phyloP scores from a whole-genome alignment of 2,329 filamentous ascomycete species.

The Trichoderma polysporum region DNA sequence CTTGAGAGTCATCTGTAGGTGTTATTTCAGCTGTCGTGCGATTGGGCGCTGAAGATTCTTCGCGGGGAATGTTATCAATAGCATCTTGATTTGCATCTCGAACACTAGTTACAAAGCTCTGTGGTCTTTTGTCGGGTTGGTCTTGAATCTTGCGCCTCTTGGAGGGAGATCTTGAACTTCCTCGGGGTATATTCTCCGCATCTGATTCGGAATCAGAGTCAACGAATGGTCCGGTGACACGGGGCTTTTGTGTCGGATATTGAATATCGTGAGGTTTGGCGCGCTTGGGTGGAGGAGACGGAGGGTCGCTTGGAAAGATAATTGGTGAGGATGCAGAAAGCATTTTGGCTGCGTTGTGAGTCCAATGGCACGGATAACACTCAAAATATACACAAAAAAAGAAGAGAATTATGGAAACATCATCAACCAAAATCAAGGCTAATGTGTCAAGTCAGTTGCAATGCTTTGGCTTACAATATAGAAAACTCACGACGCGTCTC shows the following conservation, averaged over 20 bases:
- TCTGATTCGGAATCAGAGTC: slow-evolving; percentile 38
- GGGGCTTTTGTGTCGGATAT: slow-evolving; percentile 36
- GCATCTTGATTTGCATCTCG: slow-evolving; percentile 16
- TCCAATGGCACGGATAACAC: neutral
- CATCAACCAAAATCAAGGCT: neutral
- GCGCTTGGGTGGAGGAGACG: slow-evolving; percentile 38
- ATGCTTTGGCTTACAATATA: neutral
- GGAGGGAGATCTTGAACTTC: slow-evolving; percentile 23
- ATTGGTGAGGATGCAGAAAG: slow-evolving; percentile 60
- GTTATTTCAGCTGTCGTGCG: neutral
- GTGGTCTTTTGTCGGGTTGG: slow-evolving; percentile 17
- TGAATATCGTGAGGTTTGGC: slow-evolving; percentile 37
- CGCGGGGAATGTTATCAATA: neutral
- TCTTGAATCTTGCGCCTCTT: slow-evolving; percentile 37
- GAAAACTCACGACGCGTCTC: slow-evolving; percentile 21
- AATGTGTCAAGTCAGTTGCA: neutral
- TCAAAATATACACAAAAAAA: neutral
- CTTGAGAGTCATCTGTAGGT: neutral
- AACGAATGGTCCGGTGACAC: slow-evolving; percentile 40
- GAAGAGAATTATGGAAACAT: neutral
- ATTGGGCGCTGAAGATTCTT: neutral
- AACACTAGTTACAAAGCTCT: neutral
- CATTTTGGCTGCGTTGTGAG: slow-evolving; percentile 43
- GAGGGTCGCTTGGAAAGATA: slow-evolving; percentile 53
- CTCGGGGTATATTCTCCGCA: neutral